Evolutionary conservation across 1,284 basidiomycete species (phyloP).

Genomic region (Puccinia novopanici): DNA sequence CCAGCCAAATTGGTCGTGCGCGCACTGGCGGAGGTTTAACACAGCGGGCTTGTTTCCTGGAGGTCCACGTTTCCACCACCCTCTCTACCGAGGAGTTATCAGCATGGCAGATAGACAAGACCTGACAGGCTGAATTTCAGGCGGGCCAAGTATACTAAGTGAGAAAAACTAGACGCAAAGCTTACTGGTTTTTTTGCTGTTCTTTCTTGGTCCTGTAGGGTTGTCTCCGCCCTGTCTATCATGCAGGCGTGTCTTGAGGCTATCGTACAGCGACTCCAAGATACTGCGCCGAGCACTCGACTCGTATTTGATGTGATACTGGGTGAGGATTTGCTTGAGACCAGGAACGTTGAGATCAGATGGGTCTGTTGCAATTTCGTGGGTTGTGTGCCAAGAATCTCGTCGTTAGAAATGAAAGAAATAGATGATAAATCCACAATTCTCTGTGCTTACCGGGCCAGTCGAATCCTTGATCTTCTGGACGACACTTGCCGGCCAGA

Average conservation of each 20-base stretch:
- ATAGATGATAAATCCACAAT: too few relatives aligned
- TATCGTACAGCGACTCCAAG: not conserved
- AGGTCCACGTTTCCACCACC: too few relatives aligned
- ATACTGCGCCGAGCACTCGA: not conserved
- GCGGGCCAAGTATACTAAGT: too few relatives aligned
- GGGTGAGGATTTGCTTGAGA: too few relatives aligned
- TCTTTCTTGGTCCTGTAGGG: not conserved
- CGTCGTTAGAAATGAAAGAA: too few relatives aligned
- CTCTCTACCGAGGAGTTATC: too few relatives aligned
- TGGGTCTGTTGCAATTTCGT: not conserved
- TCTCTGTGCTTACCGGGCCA: constrained; percentile 1
- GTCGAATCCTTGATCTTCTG: not conserved
- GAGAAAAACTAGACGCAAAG: too few relatives aligned
- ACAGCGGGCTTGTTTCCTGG: too few relatives aligned
- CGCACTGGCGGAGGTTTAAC: too few relatives aligned
- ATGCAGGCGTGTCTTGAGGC: not conserved
- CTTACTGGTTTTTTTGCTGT: not conserved
- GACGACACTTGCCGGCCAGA: not conserved
- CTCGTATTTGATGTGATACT: not conserved
- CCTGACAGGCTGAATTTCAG: too few relatives aligned
- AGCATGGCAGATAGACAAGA: too few relatives aligned
- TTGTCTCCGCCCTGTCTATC: not conserved
- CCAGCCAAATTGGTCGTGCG: too few relatives aligned
- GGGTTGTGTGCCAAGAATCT: not conserved
- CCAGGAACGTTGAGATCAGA: not conserved